Conservation (phyloP, 805 yeast genomes). For the Hanseniaspora guilliermondii region DNA sequence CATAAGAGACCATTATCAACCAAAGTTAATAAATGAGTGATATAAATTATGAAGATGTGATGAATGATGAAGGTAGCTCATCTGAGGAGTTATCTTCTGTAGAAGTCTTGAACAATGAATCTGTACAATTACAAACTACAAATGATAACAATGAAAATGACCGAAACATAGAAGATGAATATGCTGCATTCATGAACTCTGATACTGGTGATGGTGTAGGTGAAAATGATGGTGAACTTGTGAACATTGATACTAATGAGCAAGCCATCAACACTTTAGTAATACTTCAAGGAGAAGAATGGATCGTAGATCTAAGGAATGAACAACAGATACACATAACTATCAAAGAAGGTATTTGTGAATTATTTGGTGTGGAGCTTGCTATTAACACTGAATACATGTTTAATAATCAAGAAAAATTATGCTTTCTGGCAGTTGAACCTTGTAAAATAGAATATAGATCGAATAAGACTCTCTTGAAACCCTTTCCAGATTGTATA, state of each 20-base stretch:
- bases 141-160: not conserved
- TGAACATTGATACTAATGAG: conserved; percentile 16
- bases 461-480: conserved; percentile 20
- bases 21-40: not conserved
- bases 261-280: conserved; percentile 18
- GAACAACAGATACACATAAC: conserved; percentile 32
- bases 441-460: conserved; percentile 52
- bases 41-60: not conserved
- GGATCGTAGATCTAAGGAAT: conserved; percentile 27
- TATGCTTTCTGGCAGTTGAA: conserved; percentile 46
- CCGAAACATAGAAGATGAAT: not conserved
- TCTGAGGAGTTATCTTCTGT: not conserved
- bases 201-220: not conserved
- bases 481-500: conserved; percentile 11
- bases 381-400: conserved; percentile 54
- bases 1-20: not conserved
- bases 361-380: conserved; percentile 85
- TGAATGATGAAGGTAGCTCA: not conserved
- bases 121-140: not conserved
- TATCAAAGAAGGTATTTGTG: conserved; percentile 59
- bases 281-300: conserved; percentile 23
- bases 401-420: conserved; percentile 39
- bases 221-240: not conserved
- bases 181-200: conserved; percentile 11
- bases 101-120: not conserved